Conservation (phyloP, 2,329 filamentous ascomycete genomes). For the Arthrobotrys sphaeroides region DNA sequence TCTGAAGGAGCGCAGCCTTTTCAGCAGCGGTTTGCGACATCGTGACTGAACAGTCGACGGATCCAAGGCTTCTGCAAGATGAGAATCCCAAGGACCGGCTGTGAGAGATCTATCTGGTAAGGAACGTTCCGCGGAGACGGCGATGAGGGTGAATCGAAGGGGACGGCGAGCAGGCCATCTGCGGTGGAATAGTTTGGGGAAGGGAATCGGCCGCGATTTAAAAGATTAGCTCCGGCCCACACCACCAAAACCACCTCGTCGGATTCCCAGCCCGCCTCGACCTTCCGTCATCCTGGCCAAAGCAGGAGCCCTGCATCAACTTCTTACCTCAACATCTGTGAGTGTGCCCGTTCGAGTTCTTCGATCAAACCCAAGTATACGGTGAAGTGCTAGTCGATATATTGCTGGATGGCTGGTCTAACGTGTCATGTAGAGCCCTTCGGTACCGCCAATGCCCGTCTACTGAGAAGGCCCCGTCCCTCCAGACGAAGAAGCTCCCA, state of each 20-base stretch:
- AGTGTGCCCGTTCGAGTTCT: neutral
- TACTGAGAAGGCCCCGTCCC: neutral
- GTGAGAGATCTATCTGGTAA: neutral
- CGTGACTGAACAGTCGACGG: neutral
- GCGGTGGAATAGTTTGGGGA: neutral
- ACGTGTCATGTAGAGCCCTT: slow-evolving; percentile 21
- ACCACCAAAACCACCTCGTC: neutral
- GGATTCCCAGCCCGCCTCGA: neutral
- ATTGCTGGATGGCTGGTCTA: neutral
- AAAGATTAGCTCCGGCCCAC: slow-evolving; percentile 38
- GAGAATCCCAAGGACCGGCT: neutral
- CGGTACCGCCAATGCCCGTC: slow-evolving; percentile 1
- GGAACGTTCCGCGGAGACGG: neutral
- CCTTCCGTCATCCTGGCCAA: neutral
- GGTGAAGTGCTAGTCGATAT: neutral
- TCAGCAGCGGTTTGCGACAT: slow-evolving; percentile 49
- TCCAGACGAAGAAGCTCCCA: neutral
- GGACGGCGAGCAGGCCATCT: slow-evolving; percentile 1
- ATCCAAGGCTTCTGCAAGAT: neutral
- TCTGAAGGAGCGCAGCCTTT: slow-evolving; percentile 50
- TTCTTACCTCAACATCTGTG: neutral
- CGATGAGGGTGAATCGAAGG: slow-evolving; percentile 20
- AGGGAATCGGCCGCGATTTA: slow-evolving; percentile 2
- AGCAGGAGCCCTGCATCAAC: neutral
- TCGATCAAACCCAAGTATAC: neutral